A percentile compares a stretch with the other conserved stretches of the same genome.
These are phyloP conservation scores for Syzygium syzygioides DNA, from an alignment of 441 rosid genomes.

Conservation along the genomic window DNA sequence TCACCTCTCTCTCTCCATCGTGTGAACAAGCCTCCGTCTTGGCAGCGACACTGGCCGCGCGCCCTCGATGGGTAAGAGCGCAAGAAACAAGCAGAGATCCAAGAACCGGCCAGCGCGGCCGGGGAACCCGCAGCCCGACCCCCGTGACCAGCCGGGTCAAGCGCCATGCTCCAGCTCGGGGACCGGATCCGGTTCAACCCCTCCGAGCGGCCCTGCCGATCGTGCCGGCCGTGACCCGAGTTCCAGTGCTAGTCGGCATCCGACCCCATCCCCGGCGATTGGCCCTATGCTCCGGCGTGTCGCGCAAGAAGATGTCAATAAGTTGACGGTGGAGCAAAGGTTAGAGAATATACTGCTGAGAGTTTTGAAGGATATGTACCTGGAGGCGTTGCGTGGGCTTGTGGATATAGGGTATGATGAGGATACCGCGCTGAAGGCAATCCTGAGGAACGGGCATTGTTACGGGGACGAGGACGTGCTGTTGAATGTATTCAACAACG, in stretches of 20 bases:
- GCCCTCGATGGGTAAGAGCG: background rate
- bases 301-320: background rate
- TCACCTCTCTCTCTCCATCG: background rate
- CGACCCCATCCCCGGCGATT: background rate
- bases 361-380: background rate
- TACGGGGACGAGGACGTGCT: background rate
- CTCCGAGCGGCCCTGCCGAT: background rate
- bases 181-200: background rate
- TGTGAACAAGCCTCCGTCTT: background rate
- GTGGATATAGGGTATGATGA: background rate
- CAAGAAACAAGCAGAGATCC: background rate
- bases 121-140: background rate
- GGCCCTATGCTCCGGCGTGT: background rate
- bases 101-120: background rate
- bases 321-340: background rate
- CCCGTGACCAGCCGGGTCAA: background rate
- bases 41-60: background rate
- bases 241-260: background rate
- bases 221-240: background rate
- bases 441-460: background rate
- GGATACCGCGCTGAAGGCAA: background rate
- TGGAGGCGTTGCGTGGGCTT: background rate
- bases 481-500: background rate
- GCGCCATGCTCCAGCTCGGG: too few species aligned
- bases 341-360: background rate